Base-by-base conservation (phyloP, 805 yeast species). In the Starmerella sp. region DNA sequence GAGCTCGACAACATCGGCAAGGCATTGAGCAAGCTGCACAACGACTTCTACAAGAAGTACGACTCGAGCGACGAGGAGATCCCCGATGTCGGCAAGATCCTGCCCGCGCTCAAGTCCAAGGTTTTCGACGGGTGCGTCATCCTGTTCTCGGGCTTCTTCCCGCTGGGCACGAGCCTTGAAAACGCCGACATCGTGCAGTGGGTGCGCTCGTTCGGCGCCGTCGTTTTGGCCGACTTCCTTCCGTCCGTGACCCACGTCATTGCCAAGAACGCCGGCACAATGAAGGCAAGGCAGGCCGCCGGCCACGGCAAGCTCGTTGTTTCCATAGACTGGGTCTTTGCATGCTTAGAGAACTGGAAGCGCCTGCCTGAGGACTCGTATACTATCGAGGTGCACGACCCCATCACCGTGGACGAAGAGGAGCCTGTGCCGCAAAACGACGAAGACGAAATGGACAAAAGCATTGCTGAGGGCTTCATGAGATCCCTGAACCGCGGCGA, bases 161-260 rank as follows among this genome's bases (percentile, higher is more conserved):
- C 97, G 0, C 66, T 87, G n/a, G 93, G 93, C 1, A 75, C 82
- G 11, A 55, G 53, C 17, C 70, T 86, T 15, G 82, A 84, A 52
- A 71, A 76, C 36, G 93, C 95, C 4, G 96, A 88, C 66, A 86
- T 93, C 45, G 96, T 90, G 1, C 80, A 83, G 28, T 91, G 97
- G 97, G 86, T 91, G 11, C 78, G 79, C 50, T 86, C 90, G 53
- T 91, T 91, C 74, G 98, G 98, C 1, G 97, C 96, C 0, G 74
- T 74, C 2, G 89, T 91, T 7, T 84, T 84, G 0, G 74, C 81
- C 4, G 89, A 86, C 55, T 82, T 85, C 29, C 75, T 78, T 47
- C 79, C 80, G 15, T 72, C 78, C 1, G 90, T 95, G 3, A 93
- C 97, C 0, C 98, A 91, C 68, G 85, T 91, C 3, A 82, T 91